These are phyloP conservation scores for Conticribra weissflogii DNA, from an alignment of 108 stramenopile species.

Conservation along the genomic window DNA sequence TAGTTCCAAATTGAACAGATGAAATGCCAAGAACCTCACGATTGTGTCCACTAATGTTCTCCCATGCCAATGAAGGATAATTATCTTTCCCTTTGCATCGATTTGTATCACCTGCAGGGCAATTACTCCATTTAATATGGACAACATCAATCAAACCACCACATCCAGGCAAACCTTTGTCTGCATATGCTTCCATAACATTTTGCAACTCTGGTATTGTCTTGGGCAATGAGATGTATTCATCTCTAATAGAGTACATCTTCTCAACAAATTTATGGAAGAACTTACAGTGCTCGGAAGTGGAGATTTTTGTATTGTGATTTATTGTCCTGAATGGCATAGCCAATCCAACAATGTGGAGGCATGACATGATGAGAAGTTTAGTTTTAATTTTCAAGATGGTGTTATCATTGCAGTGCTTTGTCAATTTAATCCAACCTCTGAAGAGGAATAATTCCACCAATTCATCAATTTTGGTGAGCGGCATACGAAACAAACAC, in stretches of 20 bases:
- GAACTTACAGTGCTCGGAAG: neutral
- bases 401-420: too few relatives aligned
- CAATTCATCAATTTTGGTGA: too few relatives aligned
- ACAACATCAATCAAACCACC: constrained; percentile 24
- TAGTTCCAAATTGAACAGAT: constrained; percentile 12
- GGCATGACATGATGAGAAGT: neutral
- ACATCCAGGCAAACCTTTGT: neutral
- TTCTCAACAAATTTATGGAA: constrained; percentile 14
- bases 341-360: constrained; percentile 1
- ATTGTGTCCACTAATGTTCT: constrained; percentile 15
- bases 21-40: constrained; percentile 7
- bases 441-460: too few relatives aligned
- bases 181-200: neutral
- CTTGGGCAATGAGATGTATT: constrained; percentile 13
- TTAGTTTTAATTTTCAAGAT: neutral
- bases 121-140: constrained; percentile 9
- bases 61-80: constrained; percentile 44
- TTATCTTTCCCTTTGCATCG: constrained; percentile 27
- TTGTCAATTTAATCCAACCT: too few relatives aligned
- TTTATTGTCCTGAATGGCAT: neutral
- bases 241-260: constrained; percentile 10
- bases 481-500: neutral
- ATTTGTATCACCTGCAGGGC: constrained; percentile 15
- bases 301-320: constrained; percentile 5
- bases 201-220: neutral